Evolutionary conservation across 1,284 basidiomycete species (phyloP), one percentile per base, ranked within the genome.

Genomic region (Pyrrhoderma noxium): DNA sequence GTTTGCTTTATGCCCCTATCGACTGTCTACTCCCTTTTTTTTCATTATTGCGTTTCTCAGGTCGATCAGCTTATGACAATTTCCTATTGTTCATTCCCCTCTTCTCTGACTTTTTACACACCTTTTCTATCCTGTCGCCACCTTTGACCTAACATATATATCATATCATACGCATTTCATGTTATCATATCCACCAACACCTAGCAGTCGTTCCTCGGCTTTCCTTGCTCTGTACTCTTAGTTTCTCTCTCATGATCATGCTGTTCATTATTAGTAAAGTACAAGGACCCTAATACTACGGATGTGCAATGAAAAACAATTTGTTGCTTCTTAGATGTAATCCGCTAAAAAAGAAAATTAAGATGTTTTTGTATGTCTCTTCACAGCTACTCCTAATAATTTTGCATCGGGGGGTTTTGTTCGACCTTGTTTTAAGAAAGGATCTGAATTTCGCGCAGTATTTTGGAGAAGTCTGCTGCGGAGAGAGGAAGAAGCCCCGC

Each of bases 131-230:
- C 31, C 35, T 9, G 19, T 45, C 16, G 13, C 16, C 43, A 14
- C 35, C 44, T 31, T 31, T 31, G 27, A 11, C 27, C 27, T 31
- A 31, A 31, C 27, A 31, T 49, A 34, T 54, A 54, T 54, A 54
- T 54, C 50, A 51, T 49, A 49, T 49, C 45, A 48, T 52, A 52
- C 47, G 45, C 51, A 52, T 51, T 18, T 51, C 36, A 45, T 52
- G 51, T 52, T 18, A 52, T 36, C 51, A 51, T 45, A 51, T 51
- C 49, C 49, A 45, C 35, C 43, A 46, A 31, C 35, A 43, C 42
- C 8, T 11, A 14, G 16, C 35, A 23, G 19, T 45, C 35, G 45
- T n/a, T n/a, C 38, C 16, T 37, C 43, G 23, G 16, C 34, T 31
- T 31, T 45, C 41, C 18, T 23, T 9, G 2, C 47, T 45, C 46